Evolutionary conservation across 495 filamentous ascomycete species (phyloP).

Genomic region (Parachaetomium inaequale): DNA sequence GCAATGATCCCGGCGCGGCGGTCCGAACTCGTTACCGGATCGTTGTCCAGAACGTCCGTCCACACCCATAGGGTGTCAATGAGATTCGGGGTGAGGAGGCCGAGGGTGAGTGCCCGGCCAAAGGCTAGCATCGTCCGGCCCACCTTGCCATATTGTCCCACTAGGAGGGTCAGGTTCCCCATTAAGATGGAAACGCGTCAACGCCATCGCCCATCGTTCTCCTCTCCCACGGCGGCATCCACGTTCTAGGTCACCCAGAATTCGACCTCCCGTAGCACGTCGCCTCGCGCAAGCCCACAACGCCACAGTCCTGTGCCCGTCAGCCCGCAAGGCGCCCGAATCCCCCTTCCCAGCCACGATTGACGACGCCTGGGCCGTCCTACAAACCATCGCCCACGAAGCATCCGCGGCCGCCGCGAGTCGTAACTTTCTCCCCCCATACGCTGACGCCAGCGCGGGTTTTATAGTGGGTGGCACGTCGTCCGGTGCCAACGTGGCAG

Average conservation of each 20-base stretch:
- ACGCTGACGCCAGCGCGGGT: not conserved
- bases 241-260: constrained; percentile 10
- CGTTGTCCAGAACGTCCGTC: no score
- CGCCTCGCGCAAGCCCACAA: not conserved
- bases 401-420: not conserved
- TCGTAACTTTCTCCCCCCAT: not conserved
- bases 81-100: no score
- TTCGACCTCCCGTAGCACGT: constrained; percentile 3
- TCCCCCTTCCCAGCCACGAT: constrained; percentile 4
- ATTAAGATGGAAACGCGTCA: no score
- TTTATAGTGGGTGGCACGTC: constrained; percentile 11
- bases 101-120: no score
- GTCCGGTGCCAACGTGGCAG: constrained; percentile 13
- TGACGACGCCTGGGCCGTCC: constrained; percentile 2
- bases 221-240: constrained; percentile 15
- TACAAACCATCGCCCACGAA: not conserved
- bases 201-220: constrained; percentile 1
- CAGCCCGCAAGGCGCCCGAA: constrained; percentile 7
- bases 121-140: no score
- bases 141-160: no score
- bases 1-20: no score
- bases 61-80: no score
- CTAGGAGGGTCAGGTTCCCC: no score
- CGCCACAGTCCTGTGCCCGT: constrained; percentile 1
- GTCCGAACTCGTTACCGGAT: no score